A percentile compares a stretch with the other conserved stretches of the same genome.
Evolutionary conservation across 306 rosid genomes (phyloP).

Genomic region (Biancaea sappan): DNA sequence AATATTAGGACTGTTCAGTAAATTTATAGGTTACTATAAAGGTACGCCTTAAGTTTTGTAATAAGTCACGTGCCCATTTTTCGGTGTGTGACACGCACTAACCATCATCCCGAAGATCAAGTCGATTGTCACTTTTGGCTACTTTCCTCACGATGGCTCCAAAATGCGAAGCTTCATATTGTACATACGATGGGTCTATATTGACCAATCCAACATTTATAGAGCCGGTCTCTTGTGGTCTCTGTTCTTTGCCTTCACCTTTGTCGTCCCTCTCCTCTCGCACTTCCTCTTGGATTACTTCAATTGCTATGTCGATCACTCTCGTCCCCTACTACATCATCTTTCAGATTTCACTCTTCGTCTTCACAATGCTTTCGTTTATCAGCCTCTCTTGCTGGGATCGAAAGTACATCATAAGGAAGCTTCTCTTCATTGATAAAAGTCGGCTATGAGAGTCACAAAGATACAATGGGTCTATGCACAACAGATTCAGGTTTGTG

Average conservation of each 20-base stretch:
- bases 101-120: background rate
- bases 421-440: conserved; percentile 80
- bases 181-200: conserved; percentile 65
- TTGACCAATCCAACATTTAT: conserved; percentile 63
- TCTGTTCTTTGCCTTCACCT: conserved; percentile 55
- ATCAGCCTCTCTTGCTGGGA: conserved; percentile 59
- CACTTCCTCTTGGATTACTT: conserved; percentile 73
- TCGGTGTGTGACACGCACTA: too few species aligned
- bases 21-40: too few species aligned
- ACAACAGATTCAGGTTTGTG: conserved; percentile 63
- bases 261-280: conserved; percentile 56
- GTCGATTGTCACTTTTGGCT: background rate
- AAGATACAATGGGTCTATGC: conserved; percentile 63
- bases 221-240: conserved; percentile 62
- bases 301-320: conserved; percentile 64
- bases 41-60: too few species aligned
- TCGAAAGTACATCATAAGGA: conserved; percentile 56
- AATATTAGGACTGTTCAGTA: too few species aligned
- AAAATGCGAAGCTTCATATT: conserved; percentile 52
- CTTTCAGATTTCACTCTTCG: conserved; percentile 66
- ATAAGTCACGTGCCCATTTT: too few species aligned
- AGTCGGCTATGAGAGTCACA: conserved; percentile 51
- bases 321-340: conserved; percentile 72
- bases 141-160: conserved; percentile 34
- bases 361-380: conserved; percentile 61